Base-by-base conservation (phyloP, 2,329 filamentous ascomycete species). In the Moelleriella libera region DNA sequence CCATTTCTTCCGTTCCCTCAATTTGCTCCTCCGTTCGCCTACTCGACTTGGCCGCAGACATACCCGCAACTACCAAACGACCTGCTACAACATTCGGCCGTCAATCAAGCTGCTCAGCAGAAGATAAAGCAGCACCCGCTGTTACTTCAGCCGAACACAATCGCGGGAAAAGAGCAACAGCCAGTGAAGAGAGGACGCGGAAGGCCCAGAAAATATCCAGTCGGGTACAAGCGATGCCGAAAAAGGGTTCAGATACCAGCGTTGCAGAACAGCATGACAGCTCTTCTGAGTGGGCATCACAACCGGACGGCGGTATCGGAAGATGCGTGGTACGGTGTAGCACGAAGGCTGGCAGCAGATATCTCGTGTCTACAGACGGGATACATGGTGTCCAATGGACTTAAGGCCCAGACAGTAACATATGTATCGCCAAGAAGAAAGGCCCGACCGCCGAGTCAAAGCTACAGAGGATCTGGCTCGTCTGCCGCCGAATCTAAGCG, bases 181-280 rank as follows among this genome's bases (percentile, higher is more conserved):
- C 49, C 49, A 10, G 43, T 49, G n/a, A 54, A 52, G 41, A 50
- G 52, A 10, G 57, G 54, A 43, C 51, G 53, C 31, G 55, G 56
- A 28, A 56, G 56, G 8, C 52, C 56, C 14, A 56, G 48, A 30
- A 51, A 48, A 34, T 50, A 51, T 31, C 49, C 49, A 2, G 47
- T 51, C 3, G 45, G 47, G 5, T 49, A 49, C 45, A 49, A 49
- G 40, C 41, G 48, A 30, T 41, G 42, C 9, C 45, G 48, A 34
- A 45, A 32, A 34, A 49, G 44, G 37, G 42, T 41, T 14, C 45
- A 44, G 10, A 40, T 45, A 6, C 41, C 45, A 4, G 45, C 32
- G 39, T 30, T 51, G 12, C 39, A 51, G 11, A 51, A 49, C 21
- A 40, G 45, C 29, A 45, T 51, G 49, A 47, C 49, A 28, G 47